A percentile compares a stretch with the other conserved stretches of the same genome.
phyloP scores from a whole-genome alignment of 306 rosid species.

The Acacia confusa region DNA sequence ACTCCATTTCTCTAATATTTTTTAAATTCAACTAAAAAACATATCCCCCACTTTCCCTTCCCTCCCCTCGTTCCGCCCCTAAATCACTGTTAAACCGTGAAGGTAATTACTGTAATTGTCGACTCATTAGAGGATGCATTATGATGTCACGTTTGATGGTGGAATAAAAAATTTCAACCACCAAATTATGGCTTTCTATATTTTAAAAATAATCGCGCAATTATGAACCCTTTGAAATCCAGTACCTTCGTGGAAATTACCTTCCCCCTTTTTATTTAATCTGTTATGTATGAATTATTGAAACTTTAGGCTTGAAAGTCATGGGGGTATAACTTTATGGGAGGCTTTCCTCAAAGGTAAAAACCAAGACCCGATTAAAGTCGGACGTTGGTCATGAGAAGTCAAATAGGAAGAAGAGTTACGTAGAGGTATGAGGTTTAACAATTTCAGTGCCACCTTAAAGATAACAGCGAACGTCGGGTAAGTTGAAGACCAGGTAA shows the following conservation, averaged over 20 bases:
- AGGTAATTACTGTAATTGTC: slow-evolving; percentile 6
- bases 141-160: slow-evolving; percentile 27
- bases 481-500: neutral
- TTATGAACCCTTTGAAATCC: slow-evolving; percentile 25
- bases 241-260: neutral
- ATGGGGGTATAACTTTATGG: neutral
- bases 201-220: slow-evolving; percentile 6
- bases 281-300: neutral
- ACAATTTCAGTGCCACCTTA: neutral
- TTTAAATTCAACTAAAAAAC: no score
- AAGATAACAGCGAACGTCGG: neutral
- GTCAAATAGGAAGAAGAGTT: neutral
- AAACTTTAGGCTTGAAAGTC: neutral
- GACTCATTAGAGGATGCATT: slow-evolving; percentile 9
- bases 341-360: neutral
- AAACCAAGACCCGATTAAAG: neutral
- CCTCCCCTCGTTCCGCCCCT: neutral
- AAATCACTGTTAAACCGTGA: slow-evolving; percentile 21
- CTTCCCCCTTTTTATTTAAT: neutral
- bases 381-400: neutral
- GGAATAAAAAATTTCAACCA: slow-evolving; percentile 34
- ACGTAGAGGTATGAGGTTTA: neutral
- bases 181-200: slow-evolving; percentile 23
- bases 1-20: no score
- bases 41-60: no score